Base-by-base conservation (phyloP, 2,329 filamentous ascomycete genomes). In the Phaeophleospora eucalypticola region DNA sequence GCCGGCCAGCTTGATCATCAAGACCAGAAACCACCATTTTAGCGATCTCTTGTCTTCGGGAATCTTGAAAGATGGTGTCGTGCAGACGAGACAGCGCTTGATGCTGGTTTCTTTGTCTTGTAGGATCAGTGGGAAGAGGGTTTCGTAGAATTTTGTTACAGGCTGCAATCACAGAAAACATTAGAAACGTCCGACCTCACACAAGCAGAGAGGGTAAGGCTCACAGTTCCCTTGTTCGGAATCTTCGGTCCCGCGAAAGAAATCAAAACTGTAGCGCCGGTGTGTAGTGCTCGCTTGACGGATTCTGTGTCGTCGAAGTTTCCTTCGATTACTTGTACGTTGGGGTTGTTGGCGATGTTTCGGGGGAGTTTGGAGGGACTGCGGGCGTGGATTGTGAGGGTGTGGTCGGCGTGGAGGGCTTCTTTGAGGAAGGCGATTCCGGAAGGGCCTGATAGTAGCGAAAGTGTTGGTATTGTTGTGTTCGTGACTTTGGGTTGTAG, bases 371-470 rank as follows among this genome's bases (percentile, higher is more conserved):
- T 59, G 8, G 42, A 37, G 4, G 54, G 51, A 32, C 44, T 59
- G 19, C 56, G 54, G 3, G 49, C 51, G 46, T 54, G 54, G 36
- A 59, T 41, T 29, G 54, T 57, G 10, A 59, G 45, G 39, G 43
- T 19, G 15, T 56, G 53, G 37, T 45, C 50, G 27, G 45, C 27
- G 33, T 44, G 15, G 9, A 59, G 47, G 9, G 53, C 54, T 37
- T 53, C 51, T 49, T 48, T 44, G 29, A 54, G 20, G 37, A 59
- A 57, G 4, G 49, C 36, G 18, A 52, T 37, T 29, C 56, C 54
- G 8, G 48, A 54, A n/a, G 51, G 52, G 36, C 52, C 52, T 53
- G 43, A 1, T 6, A 19, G 7, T 3, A 41, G 8, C n/a, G 27
- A 8, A 8, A 32, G 34, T 17, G 12, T 6, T 6, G 12, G 34